Conservation (phyloP, 345 rosid species). For the Camelina laxa region DNA sequence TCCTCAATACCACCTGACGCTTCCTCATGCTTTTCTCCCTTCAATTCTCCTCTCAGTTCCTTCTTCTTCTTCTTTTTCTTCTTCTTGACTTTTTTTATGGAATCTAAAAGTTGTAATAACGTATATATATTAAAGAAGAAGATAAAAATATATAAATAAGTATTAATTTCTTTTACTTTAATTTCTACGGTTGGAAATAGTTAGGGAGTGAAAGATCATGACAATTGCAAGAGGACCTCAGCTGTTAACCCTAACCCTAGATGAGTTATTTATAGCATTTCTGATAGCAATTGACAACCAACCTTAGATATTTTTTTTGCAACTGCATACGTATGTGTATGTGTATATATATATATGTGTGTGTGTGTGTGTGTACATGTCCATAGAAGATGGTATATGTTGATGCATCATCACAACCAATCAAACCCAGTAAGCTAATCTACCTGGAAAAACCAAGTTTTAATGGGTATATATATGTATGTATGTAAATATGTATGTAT, state of each 20-base stretch:
- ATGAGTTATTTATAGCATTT: constrained; percentile 38
- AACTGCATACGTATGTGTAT: neutral
- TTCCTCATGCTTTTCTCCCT: constrained; percentile 40
- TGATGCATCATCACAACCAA: constrained; percentile 23
- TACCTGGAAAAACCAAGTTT: neutral
- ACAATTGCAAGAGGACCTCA: constrained; percentile 30
- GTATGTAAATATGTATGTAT: neutral
- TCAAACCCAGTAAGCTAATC: constrained; percentile 24
- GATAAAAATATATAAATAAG: neutral
- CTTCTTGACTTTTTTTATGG: constrained; percentile 16
- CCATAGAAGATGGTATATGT: constrained; percentile 19
- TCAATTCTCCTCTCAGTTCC: neutral
- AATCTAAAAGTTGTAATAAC: constrained; percentile 11
- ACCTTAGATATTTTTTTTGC: constrained; percentile 23
- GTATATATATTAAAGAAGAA: constrained; percentile 29
- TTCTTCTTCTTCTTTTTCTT: constrained; percentile 30
- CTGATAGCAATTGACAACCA: constrained; percentile 40
- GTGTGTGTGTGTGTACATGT: neutral
- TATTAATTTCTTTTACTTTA: neutral
- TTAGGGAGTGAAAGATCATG: constrained; percentile 20
- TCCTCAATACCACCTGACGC: constrained; percentile 46
- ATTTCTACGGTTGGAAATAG: constrained; percentile 31
- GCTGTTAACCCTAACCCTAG: constrained; percentile 50
- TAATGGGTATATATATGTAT: neutral
- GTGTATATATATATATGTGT: neutral